Base-by-base conservation (phyloP, 2,329 filamentous ascomycete species). In the Fusarium vanettenii region DNA sequence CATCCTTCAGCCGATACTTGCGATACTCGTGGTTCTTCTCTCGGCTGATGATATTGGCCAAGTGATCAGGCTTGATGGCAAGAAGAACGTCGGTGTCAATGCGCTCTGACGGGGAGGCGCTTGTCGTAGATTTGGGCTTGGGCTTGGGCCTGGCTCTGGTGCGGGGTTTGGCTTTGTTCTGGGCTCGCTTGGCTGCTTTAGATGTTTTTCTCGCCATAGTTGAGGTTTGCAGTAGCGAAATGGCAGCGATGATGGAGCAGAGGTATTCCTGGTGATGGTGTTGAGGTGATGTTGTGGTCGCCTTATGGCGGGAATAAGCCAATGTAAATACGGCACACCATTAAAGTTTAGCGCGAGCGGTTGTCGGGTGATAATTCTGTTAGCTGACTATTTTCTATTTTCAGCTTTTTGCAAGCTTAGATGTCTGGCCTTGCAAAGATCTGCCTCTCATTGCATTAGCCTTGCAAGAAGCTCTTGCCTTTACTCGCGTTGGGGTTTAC, bases 1-100 rank as follows among this genome's bases (percentile, higher is more conserved):
- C 65, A 11, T 79, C 62, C 18, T 68, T 70, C 2, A 79, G 66
- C 5, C 76, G 60, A 33, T 81, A 80, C 10, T 75, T 80, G 39
- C 79, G 74, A 48, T 78, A 79, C 41, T 79, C 80, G 0, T 80
- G 71, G 29, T 76, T 80, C 67, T 81, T 80, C 2, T 75, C 25
- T n/a, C 64, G 55, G 18, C 39, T 64, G 29, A 61, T 60, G 52
- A 80, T 79, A 20, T 79, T 78, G 52, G 43, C 61, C 0, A 79
- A 31, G 64, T 79, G 77, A 1, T 69, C 37, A 0, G 70, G 73
- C 22, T 74, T 65, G 16, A 80, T 80, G 6, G 78, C 56, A 1
- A 80, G 55, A 0, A 80, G 72, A 0, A 78, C 76, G 27, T 80
- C 78, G 27, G 69, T 62, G 10, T 20, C 9, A 14, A 55, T 31